phyloP scores from a whole-genome alignment of 441 rosid genomes.

The Adansonia gregorii region DNA sequence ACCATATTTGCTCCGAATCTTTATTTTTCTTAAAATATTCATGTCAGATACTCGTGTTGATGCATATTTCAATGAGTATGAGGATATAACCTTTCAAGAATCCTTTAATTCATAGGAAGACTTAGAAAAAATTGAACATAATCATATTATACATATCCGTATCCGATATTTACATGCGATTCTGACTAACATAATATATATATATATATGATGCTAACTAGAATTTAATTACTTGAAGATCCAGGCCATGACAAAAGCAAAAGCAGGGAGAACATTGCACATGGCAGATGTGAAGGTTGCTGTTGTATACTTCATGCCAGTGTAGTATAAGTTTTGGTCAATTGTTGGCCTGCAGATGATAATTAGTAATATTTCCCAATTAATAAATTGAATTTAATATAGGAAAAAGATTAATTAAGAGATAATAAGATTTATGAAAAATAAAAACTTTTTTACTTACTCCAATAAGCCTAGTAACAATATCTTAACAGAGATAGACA shows the following conservation, averaged over 20 bases:
- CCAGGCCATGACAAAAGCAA: slow-evolving; percentile 71
- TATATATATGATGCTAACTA: background rate
- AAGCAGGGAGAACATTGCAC: slow-evolving; percentile 68
- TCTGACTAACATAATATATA: background rate
- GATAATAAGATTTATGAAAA: background rate
- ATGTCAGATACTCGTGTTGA: no score
- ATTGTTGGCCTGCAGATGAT: slow-evolving; percentile 57
- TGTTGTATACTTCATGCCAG: slow-evolving; percentile 68
- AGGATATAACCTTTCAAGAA: no score
- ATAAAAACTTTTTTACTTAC: slow-evolving; percentile 37
- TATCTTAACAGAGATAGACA: slow-evolving; percentile 52
- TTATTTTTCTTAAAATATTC: no score
- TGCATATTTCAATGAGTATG: no score
- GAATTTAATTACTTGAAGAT: slow-evolving; percentile 41
- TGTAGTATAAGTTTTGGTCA: slow-evolving; percentile 66
- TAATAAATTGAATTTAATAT: background rate
- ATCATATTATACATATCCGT: no score
- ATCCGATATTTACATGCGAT: background rate
- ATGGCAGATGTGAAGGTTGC: slow-evolving; percentile 71
- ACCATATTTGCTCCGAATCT: no score
- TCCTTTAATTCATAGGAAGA: no score
- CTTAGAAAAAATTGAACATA: no score
- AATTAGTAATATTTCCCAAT: background rate
- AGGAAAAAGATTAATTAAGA: background rate
- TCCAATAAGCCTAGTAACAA: slow-evolving; percentile 60